Base-by-base conservation (phyloP, 2,329 filamentous ascomycete genomes). In the Arthroderma sp. region DNA sequence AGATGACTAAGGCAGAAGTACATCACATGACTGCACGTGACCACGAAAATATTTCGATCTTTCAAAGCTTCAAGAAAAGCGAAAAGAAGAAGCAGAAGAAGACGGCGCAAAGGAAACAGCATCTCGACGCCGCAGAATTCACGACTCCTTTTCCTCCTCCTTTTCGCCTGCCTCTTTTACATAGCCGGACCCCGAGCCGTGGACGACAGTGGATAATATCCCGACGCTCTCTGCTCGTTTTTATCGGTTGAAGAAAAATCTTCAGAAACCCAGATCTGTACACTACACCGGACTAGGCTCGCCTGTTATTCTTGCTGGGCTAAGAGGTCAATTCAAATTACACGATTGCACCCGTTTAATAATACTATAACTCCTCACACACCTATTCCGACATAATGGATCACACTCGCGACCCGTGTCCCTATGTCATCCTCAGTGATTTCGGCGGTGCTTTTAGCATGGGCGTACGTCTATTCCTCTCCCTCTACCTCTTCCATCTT, bases 391-490 rank as follows among this genome's bases (percentile, higher is more conserved):
- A 21, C 56, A 56, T 41, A 57, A 93, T 95, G 87, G 91, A 98
- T 83, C 93, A 97, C 80, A 87, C 88, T 63, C 83, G 93, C 77
- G 93, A 97, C 75, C 93, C 93, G 62, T 97, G 93, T 76, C 93
- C 93, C 58, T 97, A 86, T 85, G 91, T 97, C 69, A 87, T 93
- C 63, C 81, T 97, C 65, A 95, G 91, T 76, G 93, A 98, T 77
- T 97, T 97, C 71, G 93, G 93, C 62, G 93, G 93, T 76, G 93
- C 91, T 58, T 96, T 97, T 69, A 85, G 82, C 70, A 97, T 96
- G 91, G 91, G 91, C 66, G 89, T 93, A 87, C 63, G 87, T 78
- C n/a, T 28, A 54, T 58, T 54, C 62, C 35, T 59, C 53, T 19
- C 57, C 51, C 47, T 41, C 31, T 35, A 31, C 28, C 28, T n/a